Conservation (phyloP, 345 rosid genomes). For the Sisymbrium irio region DNA sequence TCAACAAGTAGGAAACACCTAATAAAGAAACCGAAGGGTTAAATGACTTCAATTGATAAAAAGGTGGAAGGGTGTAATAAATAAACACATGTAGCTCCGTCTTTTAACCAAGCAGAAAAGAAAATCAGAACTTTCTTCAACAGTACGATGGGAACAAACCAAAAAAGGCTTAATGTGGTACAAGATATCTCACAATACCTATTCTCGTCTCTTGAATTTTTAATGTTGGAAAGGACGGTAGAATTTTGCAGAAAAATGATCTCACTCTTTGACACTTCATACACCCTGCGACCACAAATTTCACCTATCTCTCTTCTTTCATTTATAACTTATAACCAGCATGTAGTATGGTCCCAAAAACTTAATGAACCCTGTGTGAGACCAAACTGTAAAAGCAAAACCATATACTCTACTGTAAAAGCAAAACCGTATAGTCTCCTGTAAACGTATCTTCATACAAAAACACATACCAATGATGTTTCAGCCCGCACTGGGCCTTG, state of each 20-base stretch:
- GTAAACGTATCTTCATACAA: background rate
- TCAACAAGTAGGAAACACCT: constrained; percentile 22
- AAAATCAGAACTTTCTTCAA: background rate
- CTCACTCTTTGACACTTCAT: constrained; percentile 75
- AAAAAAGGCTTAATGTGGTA: background rate
- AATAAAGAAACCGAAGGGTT: background rate
- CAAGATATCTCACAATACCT: constrained; percentile 48
- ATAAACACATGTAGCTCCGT: background rate
- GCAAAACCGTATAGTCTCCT: background rate
- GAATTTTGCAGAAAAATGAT: constrained; percentile 77
- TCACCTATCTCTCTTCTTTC: constrained; percentile 82
- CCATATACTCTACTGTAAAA: background rate
- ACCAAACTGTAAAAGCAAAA: background rate
- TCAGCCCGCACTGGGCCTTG: constrained; percentile 81
- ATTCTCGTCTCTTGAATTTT: constrained; percentile 65
- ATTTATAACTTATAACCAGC: constrained; percentile 65
- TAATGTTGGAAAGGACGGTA: constrained; percentile 38
- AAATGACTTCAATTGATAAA: background rate
- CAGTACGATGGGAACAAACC: background rate
- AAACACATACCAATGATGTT: constrained; percentile 69
- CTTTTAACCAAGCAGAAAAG: background rate
- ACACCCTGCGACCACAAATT: constrained; percentile 80
- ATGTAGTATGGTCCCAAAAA: constrained; percentile 97
- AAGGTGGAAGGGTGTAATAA: background rate
- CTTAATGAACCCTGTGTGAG: constrained; percentile 90